phyloP scores from a whole-genome alignment of 148 eudicot species.

The Vaccinium darrowii region DNA sequence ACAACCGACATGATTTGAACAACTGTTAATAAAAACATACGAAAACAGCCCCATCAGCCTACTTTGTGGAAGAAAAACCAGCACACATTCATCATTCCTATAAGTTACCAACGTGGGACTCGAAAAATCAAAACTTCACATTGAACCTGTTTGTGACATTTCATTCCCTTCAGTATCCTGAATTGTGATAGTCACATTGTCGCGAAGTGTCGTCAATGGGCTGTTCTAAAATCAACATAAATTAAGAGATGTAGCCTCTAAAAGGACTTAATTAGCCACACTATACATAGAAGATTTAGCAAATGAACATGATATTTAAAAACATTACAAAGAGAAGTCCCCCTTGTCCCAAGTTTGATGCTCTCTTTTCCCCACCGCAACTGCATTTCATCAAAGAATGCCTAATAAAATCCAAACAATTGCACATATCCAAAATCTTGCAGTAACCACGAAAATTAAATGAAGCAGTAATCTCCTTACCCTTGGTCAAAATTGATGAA shows the following conservation, averaged over 20 bases:
- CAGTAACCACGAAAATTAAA: neutral
- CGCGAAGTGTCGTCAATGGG: slow-evolving; percentile 62
- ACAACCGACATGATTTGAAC: slow-evolving; percentile 57
- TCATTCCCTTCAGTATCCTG: slow-evolving; percentile 71
- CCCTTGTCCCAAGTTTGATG: slow-evolving; percentile 54
- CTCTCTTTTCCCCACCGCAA: slow-evolving; percentile 72
- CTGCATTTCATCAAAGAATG: slow-evolving; percentile 44
- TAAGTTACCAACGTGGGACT: neutral
- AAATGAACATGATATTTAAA: slow-evolving; percentile 13
- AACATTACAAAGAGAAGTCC: slow-evolving; percentile 72
- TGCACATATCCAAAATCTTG: neutral
- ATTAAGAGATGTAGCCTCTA: neutral
- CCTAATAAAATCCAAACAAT: slow-evolving; percentile 11
- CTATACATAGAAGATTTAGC: neutral
- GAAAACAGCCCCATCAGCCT: slow-evolving; percentile 11
- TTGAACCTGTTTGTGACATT: slow-evolving; percentile 61
- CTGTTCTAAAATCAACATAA: slow-evolving; percentile 36
- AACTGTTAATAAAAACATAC: slow-evolving; percentile 27
- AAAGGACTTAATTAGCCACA: neutral
- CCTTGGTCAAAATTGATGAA: slow-evolving; percentile 61
- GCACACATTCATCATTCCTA: neutral
- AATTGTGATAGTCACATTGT: slow-evolving; percentile 55
- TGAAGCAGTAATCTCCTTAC: slow-evolving; percentile 27
- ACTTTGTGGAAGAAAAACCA: slow-evolving; percentile 13
- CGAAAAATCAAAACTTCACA: neutral